Evolutionary conservation across 495 filamentous ascomycete species (phyloP), one percentile per base, ranked within the genome.

Genomic region (Rostrohypoxylon terebratum): DNA sequence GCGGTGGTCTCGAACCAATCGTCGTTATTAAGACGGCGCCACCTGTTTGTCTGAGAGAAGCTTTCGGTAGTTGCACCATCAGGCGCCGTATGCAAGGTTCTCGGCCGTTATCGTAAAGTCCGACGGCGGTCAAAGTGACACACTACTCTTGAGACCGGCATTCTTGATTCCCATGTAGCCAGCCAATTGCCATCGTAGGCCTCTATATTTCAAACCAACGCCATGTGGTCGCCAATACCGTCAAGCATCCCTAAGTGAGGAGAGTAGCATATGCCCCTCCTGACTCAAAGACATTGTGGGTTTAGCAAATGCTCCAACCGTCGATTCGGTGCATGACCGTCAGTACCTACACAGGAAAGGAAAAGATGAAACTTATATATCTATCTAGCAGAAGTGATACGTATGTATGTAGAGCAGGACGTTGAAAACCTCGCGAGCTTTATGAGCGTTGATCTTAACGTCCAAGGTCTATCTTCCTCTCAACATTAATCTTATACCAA

Each of bases 171-270:
- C 3, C 31, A 16, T 8, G 16, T 9, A n/a, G 16, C 51, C 16
- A n/a, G 16, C 51, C 16, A 34, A 34, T n/a, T 55, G 9, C 1
- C 28, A n/a, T 20, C n/a, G 9, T 18, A 6, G 16, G 66, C 34
- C 45, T n/a, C 14, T 23, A 28, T 63, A 18, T 48, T 28, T 58
- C 13, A 18, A 48, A 40, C 14, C 36, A 28, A 11, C 31, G 25
- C 34, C 48, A 47, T 58, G 36, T 13, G 44, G 38, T 36, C 13
- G 23, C 28, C 34, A 42, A 23, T 65, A 28, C 51, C 10, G 48
- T 45, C 40, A 48, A 21, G 10, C 28, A 44, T 31, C 13, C n/a
- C 13, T 55, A 36, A 18, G 31, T 36, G 36, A 16, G 3, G 3
- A 36, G 28, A 55, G 8, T 36, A 31, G 23, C 2, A 1, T 45